These are phyloP conservation scores for Tagetes erecta DNA, from an alignment of 129 eudicot genomes.

Conservation along the genomic window DNA sequence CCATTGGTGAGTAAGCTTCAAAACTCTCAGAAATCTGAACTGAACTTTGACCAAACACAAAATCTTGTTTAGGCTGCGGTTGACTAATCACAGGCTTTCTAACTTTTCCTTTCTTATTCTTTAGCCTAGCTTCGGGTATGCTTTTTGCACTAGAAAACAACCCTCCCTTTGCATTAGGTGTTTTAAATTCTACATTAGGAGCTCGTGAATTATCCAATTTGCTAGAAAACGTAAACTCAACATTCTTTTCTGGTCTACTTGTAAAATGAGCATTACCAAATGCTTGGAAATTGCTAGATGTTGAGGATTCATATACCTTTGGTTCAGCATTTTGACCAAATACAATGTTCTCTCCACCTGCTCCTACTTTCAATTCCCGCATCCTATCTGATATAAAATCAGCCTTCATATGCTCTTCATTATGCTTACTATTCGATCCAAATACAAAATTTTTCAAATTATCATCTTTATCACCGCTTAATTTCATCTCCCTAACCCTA, in stretches of 20 bases:
- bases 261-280: conserved; percentile 30
- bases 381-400: conserved; percentile 36
- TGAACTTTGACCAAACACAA: conserved; percentile 33
- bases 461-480: conserved; percentile 20
- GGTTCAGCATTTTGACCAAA: conserved; percentile 26
- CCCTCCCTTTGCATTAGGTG: conserved; percentile 46
- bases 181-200: conserved; percentile 51
- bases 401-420: conserved; percentile 21
- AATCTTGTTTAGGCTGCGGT: conserved; percentile 30
- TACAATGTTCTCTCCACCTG: conserved; percentile 16
- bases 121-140: conserved; percentile 44
- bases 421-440: conserved; percentile 16
- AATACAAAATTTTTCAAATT: conserved; percentile 15
- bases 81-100: conserved; percentile 45
- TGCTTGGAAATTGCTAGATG: conserved; percentile 37
- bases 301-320: conserved; percentile 26
- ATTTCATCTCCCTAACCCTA: conserved; percentile 38
- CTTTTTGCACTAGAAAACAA: conserved; percentile 41
- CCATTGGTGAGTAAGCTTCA: conserved; percentile 92
- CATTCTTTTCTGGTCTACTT: conserved; percentile 36
- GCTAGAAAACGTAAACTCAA: conserved; percentile 41
- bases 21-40: conserved; percentile 41
- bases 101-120: conserved; percentile 65
- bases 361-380: conserved; percentile 39
- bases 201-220: conserved; percentile 36